Evolutionary conservation across 2,329 filamentous ascomycete species (phyloP).

Genomic region (Reticulascus tulasneorum): DNA sequence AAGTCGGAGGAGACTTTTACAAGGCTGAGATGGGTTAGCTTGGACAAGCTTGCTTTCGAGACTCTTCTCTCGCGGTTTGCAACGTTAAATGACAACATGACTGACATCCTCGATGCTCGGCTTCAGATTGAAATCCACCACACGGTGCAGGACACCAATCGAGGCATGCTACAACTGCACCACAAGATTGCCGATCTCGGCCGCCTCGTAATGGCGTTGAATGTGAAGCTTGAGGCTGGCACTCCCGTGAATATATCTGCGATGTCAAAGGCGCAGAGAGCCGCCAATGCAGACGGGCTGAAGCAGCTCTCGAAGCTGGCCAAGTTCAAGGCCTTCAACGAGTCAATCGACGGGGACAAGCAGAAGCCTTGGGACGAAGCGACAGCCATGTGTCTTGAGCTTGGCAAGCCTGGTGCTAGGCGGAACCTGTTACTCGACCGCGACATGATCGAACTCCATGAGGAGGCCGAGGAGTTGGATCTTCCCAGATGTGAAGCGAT

Average conservation of each 20-base stretch:
- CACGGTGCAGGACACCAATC: conserved; percentile 44
- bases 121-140: conserved; percentile 43
- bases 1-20: conserved; percentile 28
- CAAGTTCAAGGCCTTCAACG: conserved; percentile 49
- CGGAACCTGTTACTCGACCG: conserved; percentile 29
- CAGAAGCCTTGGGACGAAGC: conserved; percentile 28
- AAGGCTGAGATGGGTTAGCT: conserved; percentile 40
- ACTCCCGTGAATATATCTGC: conserved; percentile 19
- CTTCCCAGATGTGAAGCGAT: conserved; percentile 35
- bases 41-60: conserved; percentile 44
- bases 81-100: conserved; percentile 43
- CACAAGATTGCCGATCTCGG: conserved; percentile 41
- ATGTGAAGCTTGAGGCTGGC: conserved; percentile 34
- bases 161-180: conserved; percentile 42
- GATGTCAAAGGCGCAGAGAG: conserved; percentile 29
- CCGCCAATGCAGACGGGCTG: conserved; percentile 35
- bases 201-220: conserved; percentile 41
- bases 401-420: conserved; percentile 28
- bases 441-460: conserved; percentile 28
- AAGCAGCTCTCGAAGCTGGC: conserved; percentile 39
- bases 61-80: conserved; percentile 38
- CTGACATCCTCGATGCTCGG: conserved; percentile 40
- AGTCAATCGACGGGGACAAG: conserved; percentile 32
- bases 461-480: conserved; percentile 26
- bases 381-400: conserved; percentile 33